Percentiles rank a stretch among this genome's conserved stretches.
These are phyloP conservation scores for Arctium lappa DNA, from an alignment of 129 eudicot genomes.

Conservation along the genomic window DNA sequence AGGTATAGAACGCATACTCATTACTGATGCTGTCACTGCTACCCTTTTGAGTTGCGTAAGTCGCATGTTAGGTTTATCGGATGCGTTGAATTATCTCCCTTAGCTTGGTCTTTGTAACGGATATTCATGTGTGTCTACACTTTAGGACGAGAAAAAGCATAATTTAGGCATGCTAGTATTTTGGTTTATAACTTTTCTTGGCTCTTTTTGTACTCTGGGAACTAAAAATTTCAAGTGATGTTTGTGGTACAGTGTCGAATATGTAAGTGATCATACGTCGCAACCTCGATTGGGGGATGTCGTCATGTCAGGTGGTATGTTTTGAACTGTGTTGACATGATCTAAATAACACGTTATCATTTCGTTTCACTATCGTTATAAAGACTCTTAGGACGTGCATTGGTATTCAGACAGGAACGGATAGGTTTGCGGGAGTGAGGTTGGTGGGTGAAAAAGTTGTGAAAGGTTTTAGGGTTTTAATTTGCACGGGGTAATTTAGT, in stretches of 20 bases:
- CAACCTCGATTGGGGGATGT: background rate
- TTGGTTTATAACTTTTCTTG: background rate
- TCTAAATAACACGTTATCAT: background rate
- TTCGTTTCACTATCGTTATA: background rate
- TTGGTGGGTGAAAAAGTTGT: background rate
- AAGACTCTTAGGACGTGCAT: background rate
- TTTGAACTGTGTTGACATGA: background rate
- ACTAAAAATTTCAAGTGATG: background rate
- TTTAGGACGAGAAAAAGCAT: background rate
- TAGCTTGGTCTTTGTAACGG: constrained; percentile 15
- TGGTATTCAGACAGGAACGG: background rate
- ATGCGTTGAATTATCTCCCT: background rate
- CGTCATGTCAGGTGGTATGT: too few species aligned
- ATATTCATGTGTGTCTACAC: constrained; percentile 22
- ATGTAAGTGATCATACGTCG: background rate
- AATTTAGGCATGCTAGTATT: constrained; percentile 7
- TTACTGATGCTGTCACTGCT: background rate
- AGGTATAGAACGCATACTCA: background rate
- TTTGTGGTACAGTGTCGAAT: constrained; percentile 2
- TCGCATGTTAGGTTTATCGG: constrained; percentile 15
- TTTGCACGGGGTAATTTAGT: background rate
- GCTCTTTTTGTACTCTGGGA: background rate
- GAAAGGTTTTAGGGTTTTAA: background rate
- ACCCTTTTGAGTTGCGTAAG: constrained; percentile 13
- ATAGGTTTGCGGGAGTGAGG: background rate